Evolutionary conservation across 176 grass and related monocot species (phyloP), one percentile per base, ranked within the genome.

Genomic region (Avena insularis): DNA sequence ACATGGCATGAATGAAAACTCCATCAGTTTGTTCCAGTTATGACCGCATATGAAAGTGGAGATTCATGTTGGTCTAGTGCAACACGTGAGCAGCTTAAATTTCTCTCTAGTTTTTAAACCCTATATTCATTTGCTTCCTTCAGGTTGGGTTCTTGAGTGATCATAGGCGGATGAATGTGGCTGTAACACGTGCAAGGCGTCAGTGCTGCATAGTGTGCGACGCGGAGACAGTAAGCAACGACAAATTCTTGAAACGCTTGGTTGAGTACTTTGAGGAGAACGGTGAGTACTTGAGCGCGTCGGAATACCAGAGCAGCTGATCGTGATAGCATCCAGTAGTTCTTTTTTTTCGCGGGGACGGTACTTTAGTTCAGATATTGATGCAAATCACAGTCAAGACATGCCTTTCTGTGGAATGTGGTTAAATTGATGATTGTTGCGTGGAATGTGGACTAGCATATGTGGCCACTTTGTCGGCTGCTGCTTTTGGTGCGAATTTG

Each of bases 61-160:
- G 40, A 43, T 43, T 43, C 40, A 43, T 43, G 40, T 43, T 7
- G 40, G 40, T 43, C 40, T 43, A 43, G 40, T 43, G 40, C 40
- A 43, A 7, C 40, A 43, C 5, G 40, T 43, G 40, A 43, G 40
- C 40, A 43, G 40, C 40, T 43, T 43, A 8, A 43, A 43, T 6
- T 43, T 43, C 40, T 43, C 40, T 43, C 40, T 43, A 43, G 40
- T 43, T 43, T 43, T 43, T 43, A 43, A 43, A 43, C 40, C 33
- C 33, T 43, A 43, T 69, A 35, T 38, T 13, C 1, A 5, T 77
- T 83, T 72, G 3, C 36, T 46, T 38, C 20, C 77, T 85, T 31
- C 74, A 96, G 96, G 96, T 98, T 16, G 96, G 96, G 2, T 98
- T 98, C 86, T 81, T 98, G 87, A 95, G 93, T 48, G 96, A 94